Evolutionary conservation across 257 asterid genomes (phyloP).

Genomic region (Plantago major): DNA sequence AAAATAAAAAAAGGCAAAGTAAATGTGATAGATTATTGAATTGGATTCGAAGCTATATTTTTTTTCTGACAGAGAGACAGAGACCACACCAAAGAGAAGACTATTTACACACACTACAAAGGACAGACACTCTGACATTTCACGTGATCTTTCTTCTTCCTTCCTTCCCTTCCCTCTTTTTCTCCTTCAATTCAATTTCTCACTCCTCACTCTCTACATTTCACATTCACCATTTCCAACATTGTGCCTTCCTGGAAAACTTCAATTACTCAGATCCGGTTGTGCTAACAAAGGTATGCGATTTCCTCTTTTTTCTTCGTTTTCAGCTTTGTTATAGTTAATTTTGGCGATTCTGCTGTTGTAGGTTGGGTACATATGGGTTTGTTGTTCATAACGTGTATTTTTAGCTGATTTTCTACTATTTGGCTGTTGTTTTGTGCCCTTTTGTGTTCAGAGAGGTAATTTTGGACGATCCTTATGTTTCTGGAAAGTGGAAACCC

Average conservation of each 20-base stretch:
- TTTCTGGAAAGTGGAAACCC: not conserved
- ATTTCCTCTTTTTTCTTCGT: not conserved
- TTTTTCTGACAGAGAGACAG: conserved; percentile 34
- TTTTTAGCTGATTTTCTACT: not conserved
- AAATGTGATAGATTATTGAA: no score
- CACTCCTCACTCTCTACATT: conserved; percentile 13
- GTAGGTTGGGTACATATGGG: not conserved
- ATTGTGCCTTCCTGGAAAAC: conserved; percentile 22
- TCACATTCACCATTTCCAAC: conserved; percentile 12
- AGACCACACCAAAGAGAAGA: conserved; percentile 33
- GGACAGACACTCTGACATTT: conserved; percentile 48
- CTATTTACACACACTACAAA: conserved; percentile 28
- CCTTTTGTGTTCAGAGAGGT: not conserved
- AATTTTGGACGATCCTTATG: not conserved
- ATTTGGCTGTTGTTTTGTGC: not conserved
- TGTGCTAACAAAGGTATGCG: conserved; percentile 18
- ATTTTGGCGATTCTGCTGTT: not conserved
- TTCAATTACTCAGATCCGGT: conserved; percentile 31
- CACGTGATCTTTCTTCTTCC: conserved; percentile 63
- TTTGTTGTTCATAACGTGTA: not conserved
- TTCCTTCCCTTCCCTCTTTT: conserved; percentile 26
- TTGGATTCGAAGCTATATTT: not conserved
- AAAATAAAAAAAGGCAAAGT: not conserved
- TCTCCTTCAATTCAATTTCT: conserved; percentile 11
- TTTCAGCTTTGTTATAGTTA: conserved; percentile 3